A percentile compares a stretch with the other conserved stretches of the same genome.
Evolutionary conservation across 2,329 filamentous ascomycete genomes (phyloP).

Genomic region (Cercospora sojina): DNA sequence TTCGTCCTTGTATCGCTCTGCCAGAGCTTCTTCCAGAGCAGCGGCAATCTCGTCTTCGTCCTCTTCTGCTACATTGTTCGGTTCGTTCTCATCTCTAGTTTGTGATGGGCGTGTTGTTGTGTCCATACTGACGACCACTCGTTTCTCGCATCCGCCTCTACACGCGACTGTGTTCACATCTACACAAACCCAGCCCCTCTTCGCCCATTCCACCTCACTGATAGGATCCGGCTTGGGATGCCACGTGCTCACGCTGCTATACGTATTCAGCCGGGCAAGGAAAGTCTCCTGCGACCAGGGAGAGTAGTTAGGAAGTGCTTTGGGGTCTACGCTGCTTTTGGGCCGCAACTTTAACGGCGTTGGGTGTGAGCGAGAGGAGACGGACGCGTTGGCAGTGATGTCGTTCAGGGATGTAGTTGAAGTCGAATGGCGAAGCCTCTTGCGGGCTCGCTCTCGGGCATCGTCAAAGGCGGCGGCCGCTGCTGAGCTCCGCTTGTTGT

Average conservation of each 20-base stretch:
- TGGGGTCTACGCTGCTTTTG: slow-evolving; percentile 16
- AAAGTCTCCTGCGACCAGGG: slow-evolving; percentile 84
- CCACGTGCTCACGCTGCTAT: slow-evolving; percentile 89
- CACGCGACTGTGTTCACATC: slow-evolving; percentile 82
- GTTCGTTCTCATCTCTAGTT: slow-evolving; percentile 25
- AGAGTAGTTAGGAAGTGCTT: slow-evolving; percentile 66
- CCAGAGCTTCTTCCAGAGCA: slow-evolving; percentile 61
- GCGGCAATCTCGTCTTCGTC: slow-evolving; percentile 46
- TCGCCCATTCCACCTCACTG: slow-evolving; percentile 91
- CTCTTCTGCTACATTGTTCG: slow-evolving; percentile 40
- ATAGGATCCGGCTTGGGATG: slow-evolving; percentile 84
- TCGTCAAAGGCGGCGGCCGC: slow-evolving; percentile 27
- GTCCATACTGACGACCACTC: slow-evolving; percentile 77
- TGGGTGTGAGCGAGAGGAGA: slow-evolving; percentile 34
- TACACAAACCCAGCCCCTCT: slow-evolving; percentile 84
- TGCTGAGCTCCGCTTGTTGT: slow-evolving; percentile 24
- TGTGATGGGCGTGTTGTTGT: slow-evolving; percentile 28
- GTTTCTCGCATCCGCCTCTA: slow-evolving; percentile 74
- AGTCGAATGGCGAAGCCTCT: slow-evolving; percentile 35
- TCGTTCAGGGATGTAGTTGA: slow-evolving; percentile 29
- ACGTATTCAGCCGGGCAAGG: slow-evolving; percentile 76
- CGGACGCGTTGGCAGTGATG: slow-evolving; percentile 23
- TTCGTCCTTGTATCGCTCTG: slow-evolving; percentile 71
- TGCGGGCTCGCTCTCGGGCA: slow-evolving; percentile 32
- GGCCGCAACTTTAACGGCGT: slow-evolving; percentile 6